Evolutionary conservation across 495 filamentous ascomycete genomes (phyloP), one percentile per base, ranked within the genome.

Genomic region (Jackrogersella minutella): DNA sequence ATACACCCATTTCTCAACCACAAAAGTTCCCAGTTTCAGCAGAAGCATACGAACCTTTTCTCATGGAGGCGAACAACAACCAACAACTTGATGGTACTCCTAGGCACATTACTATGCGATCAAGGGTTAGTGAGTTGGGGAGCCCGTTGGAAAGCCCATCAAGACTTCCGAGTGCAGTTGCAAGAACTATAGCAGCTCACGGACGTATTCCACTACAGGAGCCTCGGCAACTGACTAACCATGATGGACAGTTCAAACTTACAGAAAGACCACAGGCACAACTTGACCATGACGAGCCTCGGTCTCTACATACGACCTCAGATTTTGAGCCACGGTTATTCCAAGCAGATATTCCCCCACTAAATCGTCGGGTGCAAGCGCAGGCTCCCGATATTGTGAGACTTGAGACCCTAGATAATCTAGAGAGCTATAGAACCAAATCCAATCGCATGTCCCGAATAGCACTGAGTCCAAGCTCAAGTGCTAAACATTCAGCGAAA

Each of bases 91-190:
- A 41, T 54, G 8, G 13, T 8, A 26, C 26, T 3, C 37, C 52
- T 3, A 11, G 2, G 8, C 26, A 41, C 13, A 36, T 37, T 3
- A 39, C 5, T 7, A 19, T 28, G n/a, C 44, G 28, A 13, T 46
- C 43, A 3, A 52, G 33, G 24, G 39, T 62, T 36, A 52, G 17
- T 24, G 57, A 65, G 11, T 36, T 28, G 10, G 51, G 58, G 1
- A 69, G 56, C 41, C 50, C 66, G 33, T 43, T 41, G 9, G 51
- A 46, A 1, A 69, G 56, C 41, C 50, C 66, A 37, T 43, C 36
- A 5, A 19, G 4, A 14, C 13, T 6, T 26, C 13, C 30, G 6
- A 41, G 17, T 5, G 28, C 13, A 24, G 16, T 28, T 4, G 9
- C 16, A 5, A 37, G 49, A 19, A 57, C 36, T 30, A 34, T 22